These are phyloP conservation scores for Zymoseptoria pseudotritici DNA, from an alignment of 2,329 filamentous ascomycete species.

Conservation along the genomic window DNA sequence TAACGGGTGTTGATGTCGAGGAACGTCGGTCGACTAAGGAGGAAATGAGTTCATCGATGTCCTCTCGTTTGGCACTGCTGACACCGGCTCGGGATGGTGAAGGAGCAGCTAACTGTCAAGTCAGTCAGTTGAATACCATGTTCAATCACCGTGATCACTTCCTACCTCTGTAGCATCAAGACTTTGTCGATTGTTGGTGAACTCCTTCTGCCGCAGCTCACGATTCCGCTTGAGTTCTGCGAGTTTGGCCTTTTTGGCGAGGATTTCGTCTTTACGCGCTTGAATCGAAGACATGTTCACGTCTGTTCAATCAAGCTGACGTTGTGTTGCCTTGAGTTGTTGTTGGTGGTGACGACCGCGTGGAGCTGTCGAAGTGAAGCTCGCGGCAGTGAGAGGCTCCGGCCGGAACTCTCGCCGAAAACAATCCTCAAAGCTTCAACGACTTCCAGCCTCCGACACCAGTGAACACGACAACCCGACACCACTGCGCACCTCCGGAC, in stretches of 20 bases:
- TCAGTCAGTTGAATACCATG: conserved; percentile 18
- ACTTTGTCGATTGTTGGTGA: conserved; percentile 61
- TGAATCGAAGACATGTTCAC: conserved; percentile 36
- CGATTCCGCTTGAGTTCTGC: conserved; percentile 91
- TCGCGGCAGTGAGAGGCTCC: neutral
- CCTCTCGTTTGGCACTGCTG: conserved; percentile 52
- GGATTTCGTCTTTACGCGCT: conserved; percentile 87
- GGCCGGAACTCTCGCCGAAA: no score
- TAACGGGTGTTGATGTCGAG: conserved; percentile 17
- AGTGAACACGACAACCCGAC: neutral
- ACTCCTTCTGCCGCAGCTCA: conserved; percentile 72
- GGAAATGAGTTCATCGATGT: conserved; percentile 78
- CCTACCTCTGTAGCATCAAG: conserved; percentile 64
- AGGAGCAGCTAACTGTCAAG: conserved; percentile 56
- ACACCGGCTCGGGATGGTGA: conserved; percentile 58
- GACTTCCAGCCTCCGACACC: neutral
- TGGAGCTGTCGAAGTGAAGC: neutral
- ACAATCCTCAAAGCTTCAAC: neutral
- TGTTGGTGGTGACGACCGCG: neutral
- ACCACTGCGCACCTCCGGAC: neutral
- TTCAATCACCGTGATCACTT: neutral
- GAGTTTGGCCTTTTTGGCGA: conserved; percentile 94
- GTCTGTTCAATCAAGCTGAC: neutral
- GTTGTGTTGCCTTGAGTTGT: neutral
- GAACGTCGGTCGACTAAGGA: conserved; percentile 64